Percentiles rank a stretch among this genome's conserved stretches.
Conservation (phyloP, 495 filamentous ascomycete genomes). For the Terfezia boudieri region DNA sequence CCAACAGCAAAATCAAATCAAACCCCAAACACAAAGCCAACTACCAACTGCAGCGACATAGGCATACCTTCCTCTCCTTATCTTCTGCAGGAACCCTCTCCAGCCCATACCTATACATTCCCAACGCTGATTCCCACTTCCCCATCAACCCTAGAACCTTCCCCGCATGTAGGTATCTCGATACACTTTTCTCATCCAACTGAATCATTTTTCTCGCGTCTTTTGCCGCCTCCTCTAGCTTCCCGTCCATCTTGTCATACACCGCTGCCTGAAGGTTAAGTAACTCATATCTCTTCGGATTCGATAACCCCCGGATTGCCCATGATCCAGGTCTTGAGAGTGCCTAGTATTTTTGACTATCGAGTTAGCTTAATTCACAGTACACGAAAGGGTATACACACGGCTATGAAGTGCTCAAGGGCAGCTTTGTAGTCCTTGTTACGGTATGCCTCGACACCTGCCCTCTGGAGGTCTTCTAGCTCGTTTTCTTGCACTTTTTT, state of each 20-base stretch:
- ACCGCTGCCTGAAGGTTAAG: constrained; percentile 28
- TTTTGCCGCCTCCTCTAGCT: constrained; percentile 30
- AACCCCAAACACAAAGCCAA: background rate
- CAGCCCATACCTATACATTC: constrained; percentile 35
- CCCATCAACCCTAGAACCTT: constrained; percentile 35
- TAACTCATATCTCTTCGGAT: no score
- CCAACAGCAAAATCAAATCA: background rate
- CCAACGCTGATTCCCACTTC: constrained; percentile 30
- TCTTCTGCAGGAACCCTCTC: constrained; percentile 18
- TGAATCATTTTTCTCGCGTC: constrained; percentile 41
- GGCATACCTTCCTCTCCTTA: constrained; percentile 1
- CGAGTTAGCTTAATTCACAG: background rate
- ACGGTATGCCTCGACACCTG: constrained; percentile 6
- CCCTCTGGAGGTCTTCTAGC: constrained; percentile 3
- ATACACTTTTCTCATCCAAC: constrained; percentile 25
- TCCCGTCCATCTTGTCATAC: constrained; percentile 30
- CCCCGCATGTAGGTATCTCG: constrained; percentile 45
- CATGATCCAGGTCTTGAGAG: constrained; percentile 23
- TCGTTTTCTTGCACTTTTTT: background rate
- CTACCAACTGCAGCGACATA: background rate
- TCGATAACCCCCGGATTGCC: constrained; percentile 22
- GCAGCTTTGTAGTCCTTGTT: constrained; percentile 1
- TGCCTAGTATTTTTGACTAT: background rate
- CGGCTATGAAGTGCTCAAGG: constrained; percentile 3
- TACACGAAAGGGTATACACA: no score